These are phyloP conservation scores for Zopfochytrium polystomum DNA, from an alignment of 371 early-diverging fungal genomes.

Conservation along the genomic window DNA sequence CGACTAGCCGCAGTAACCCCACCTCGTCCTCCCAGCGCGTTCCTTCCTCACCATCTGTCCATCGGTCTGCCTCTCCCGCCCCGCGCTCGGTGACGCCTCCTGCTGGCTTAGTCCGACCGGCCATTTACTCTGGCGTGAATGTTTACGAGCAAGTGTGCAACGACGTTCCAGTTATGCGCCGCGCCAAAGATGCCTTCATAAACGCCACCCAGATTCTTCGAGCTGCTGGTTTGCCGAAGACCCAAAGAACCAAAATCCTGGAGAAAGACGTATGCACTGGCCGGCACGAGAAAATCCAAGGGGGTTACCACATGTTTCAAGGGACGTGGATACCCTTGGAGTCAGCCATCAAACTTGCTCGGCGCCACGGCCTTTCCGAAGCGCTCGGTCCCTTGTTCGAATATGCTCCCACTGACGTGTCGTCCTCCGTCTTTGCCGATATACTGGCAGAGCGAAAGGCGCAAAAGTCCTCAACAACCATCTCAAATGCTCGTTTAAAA, in stretches of 20 bases:
- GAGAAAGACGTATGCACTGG: constrained; percentile 80
- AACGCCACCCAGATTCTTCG: constrained; percentile 94
- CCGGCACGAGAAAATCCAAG: constrained; percentile 71
- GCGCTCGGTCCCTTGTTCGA: constrained; percentile 31
- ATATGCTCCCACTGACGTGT: constrained; percentile 16
- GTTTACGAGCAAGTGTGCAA: constrained; percentile 78
- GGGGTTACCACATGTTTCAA: constrained; percentile 30
- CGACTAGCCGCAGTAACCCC: too few relatives aligned
- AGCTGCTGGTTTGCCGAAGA: constrained; percentile 59
- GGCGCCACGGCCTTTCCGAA: constrained; percentile 28
- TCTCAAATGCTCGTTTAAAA: too few relatives aligned
- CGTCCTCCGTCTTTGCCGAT: constrained; percentile 6
- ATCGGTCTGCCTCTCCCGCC: too few relatives aligned
- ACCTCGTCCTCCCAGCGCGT: too few relatives aligned
- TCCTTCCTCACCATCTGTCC: too few relatives aligned
- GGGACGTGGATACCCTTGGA: constrained; percentile 70
- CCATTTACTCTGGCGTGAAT: constrained; percentile 72
- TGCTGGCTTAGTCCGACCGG: constrained; percentile 34
- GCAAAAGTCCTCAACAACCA: constrained; percentile 7
- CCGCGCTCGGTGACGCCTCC: too few relatives aligned
- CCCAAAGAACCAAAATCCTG: constrained; percentile 80
- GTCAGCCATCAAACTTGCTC: constrained; percentile 31
- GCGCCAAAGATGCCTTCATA: constrained; percentile 74
- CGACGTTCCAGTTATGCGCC: constrained; percentile 48
- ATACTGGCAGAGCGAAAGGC: constrained; percentile 11